Base-by-base conservation (phyloP, 164 flowering plant species). In the Paratinospora sagittata region DNA sequence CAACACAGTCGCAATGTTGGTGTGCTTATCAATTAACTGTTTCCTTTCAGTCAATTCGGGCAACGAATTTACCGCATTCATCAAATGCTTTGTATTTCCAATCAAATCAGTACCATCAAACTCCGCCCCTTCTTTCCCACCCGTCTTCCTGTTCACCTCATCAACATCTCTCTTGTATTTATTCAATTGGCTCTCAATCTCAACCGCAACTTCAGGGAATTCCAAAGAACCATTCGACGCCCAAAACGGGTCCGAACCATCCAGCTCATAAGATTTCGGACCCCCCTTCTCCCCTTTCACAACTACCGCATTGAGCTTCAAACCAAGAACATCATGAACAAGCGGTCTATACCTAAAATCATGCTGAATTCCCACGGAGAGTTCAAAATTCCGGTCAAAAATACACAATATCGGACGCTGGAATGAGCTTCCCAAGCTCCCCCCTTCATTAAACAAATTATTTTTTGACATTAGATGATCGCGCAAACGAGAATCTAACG, bases 121-220 rank as follows among this genome's bases (percentile, higher is more conserved):
- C 68, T 92, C 93, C 63, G 85, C 88, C 33, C 88, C 95, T 24
- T 72, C 84, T 57, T 78, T 80, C 3, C 96, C 98, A 16, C 98
- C 98, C 1, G 99, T 90, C 67, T 88, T 80, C 76, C 75, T 85
- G 71, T 96, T 96, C 58, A 96, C 98, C 79, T 96, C 99, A 52
- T 93, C 97, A 8, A 96, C 97, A 78, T 96, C 99, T 77, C 77
- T 90, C 87, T 96, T 96, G 74, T 96, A 96, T 81, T 90, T 93
- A 47, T 74, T 86, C 89, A 96, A 77, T 65, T 96, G 97, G 16
- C 80, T 85, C 84, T 93, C 98, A 34, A 96, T 96, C 83, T 96
- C 99, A 70, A 84, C 93, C 17, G 99, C 98, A 62, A 91, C 99
- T 74, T 88, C 92, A 17, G 99, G 99, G 57, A 96, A 96, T 70